Evolutionary conservation across 148 eudicot species (phyloP).

Genomic region (Linanthus parryae): DNA sequence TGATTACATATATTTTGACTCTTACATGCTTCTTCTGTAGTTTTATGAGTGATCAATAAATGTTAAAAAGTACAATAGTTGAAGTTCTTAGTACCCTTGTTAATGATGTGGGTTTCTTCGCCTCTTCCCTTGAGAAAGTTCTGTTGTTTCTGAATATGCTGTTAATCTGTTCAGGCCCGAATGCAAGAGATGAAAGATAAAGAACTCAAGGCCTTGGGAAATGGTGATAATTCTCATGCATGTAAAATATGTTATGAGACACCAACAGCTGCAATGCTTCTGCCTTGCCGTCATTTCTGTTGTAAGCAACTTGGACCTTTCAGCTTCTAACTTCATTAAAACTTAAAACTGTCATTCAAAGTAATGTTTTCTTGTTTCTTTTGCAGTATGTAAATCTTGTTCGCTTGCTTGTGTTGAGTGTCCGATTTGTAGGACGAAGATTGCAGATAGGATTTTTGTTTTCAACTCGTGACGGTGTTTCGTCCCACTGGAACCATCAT

Average conservation of each 20-base stretch:
- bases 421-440: conserved; percentile 80
- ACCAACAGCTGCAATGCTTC: conserved; percentile 78
- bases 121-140: not conserved
- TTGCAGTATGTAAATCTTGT: conserved; percentile 91
- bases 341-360: conserved; percentile 1
- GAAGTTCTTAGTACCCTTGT: too few species aligned
- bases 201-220: conserved; percentile 48
- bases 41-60: too few species aligned
- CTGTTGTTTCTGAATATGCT: not conserved
- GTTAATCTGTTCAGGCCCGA: conserved; percentile 53
- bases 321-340: not conserved
- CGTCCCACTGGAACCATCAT: conserved; percentile 25
- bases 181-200: conserved; percentile 99
- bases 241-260: conserved; percentile 97
- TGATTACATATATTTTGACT: too few species aligned
- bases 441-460: conserved; percentile 75
- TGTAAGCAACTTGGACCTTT: conserved; percentile 36
- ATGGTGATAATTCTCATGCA: conserved; percentile 83
- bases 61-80: too few species aligned
- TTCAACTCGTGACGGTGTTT: conserved; percentile 45
- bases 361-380: conserved; percentile 5
- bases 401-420: conserved; percentile 78
- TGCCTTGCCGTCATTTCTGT: conserved; percentile 87
- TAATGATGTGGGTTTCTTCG: too few species aligned
- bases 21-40: too few species aligned